Evolutionary conservation across 2,329 filamentous ascomycete genomes (phyloP).

Genomic region (Diaporthe amygdali): DNA sequence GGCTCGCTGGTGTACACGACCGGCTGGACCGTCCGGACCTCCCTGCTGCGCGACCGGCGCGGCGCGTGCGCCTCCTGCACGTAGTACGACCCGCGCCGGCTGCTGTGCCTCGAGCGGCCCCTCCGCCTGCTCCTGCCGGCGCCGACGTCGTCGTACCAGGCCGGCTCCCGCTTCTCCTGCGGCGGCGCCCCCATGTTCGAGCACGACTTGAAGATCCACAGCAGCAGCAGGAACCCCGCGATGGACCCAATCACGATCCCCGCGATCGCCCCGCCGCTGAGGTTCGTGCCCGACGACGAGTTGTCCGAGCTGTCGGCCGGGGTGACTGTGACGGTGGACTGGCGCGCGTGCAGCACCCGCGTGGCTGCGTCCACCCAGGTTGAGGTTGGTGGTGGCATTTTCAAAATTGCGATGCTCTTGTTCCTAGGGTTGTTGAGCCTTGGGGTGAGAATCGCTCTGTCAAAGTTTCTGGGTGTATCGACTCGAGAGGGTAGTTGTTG

Average conservation of each 20-base stretch:
- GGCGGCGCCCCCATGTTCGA: slow-evolving; percentile 45
- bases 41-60: neutral
- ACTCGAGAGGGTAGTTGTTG: too few relatives aligned
- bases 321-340: slow-evolving; percentile 39
- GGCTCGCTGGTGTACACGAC: neutral
- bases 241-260: slow-evolving; percentile 57
- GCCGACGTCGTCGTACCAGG: slow-evolving; percentile 39
- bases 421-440: too few relatives aligned
- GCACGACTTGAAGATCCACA: slow-evolving; percentile 54
- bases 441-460: too few relatives aligned
- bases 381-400: neutral
- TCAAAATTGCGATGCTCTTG: too few relatives aligned
- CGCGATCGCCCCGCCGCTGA: slow-evolving; percentile 55
- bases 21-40: neutral
- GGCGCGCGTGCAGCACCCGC: neutral
- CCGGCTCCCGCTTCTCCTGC: slow-evolving; percentile 29
- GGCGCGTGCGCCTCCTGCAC: neutral
- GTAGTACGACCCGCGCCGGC: neutral
- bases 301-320: slow-evolving; percentile 27
- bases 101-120: neutral
- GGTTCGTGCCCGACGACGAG: slow-evolving; percentile 29
- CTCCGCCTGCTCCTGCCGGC: neutral
- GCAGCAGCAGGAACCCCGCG: slow-evolving; percentile 48
- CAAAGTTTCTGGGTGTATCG: too few relatives aligned
- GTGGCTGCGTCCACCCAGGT: neutral